Evolutionary conservation across 257 asterid genomes (phyloP).

Genomic region (Nicotiana tabacum): DNA sequence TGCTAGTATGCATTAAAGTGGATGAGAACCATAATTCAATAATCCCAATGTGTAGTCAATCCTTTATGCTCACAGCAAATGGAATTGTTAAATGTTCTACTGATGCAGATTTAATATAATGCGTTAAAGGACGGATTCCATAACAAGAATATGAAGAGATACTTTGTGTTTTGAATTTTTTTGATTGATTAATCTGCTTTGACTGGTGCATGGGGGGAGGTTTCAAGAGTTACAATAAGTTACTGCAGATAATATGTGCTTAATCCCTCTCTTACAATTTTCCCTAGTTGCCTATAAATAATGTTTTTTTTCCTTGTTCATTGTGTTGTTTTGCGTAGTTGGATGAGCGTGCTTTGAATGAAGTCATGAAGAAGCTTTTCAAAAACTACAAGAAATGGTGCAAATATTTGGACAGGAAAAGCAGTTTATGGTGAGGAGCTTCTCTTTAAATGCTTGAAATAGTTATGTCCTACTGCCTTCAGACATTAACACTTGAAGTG

Average conservation of each 20-base stretch:
- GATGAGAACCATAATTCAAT: background rate
- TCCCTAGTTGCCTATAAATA: too few species aligned
- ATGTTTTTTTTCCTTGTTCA: background rate
- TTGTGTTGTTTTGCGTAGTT: constrained; percentile 37
- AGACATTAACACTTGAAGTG: background rate
- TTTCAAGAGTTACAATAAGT: background rate
- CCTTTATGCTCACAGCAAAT: background rate
- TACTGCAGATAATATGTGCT: too few species aligned
- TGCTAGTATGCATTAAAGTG: background rate
- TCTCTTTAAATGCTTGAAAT: background rate
- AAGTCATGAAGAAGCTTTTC: constrained; percentile 97
- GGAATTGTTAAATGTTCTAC: background rate
- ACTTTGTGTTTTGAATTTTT: background rate
- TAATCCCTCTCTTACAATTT: too few species aligned
- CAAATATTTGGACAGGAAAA: constrained; percentile 96
- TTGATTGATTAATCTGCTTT: background rate
- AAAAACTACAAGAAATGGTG: constrained; percentile 98
- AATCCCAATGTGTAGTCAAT: background rate
- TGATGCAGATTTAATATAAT: background rate
- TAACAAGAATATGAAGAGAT: background rate
- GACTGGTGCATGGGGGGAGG: background rate
- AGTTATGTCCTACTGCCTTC: background rate
- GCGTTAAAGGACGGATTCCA: background rate
- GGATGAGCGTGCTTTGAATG: constrained; percentile 98
- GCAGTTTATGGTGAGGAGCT: constrained; percentile 75